These are phyloP conservation scores for Teratosphaeria gauchensis DNA, from an alignment of 2,329 filamentous ascomycete genomes.

Conservation along the genomic window DNA sequence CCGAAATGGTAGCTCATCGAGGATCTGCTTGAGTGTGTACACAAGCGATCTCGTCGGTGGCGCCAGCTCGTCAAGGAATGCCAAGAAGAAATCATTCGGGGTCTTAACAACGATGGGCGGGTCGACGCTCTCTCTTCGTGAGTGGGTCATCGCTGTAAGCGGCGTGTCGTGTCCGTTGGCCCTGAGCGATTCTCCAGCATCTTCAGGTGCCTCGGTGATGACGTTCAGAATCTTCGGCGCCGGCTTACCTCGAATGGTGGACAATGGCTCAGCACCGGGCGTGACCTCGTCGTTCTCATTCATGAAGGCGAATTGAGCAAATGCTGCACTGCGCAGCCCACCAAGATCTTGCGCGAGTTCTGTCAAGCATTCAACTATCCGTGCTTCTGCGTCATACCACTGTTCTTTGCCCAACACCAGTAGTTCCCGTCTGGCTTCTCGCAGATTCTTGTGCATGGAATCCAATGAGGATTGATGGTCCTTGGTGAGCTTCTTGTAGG, in stretches of 20 bases:
- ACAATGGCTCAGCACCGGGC: background rate
- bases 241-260: background rate
- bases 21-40: slow-evolving; percentile 77
- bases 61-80: slow-evolving; percentile 80
- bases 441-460: slow-evolving; percentile 64
- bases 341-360: slow-evolving; percentile 80
- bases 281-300: slow-evolving; percentile 42
- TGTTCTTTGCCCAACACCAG: slow-evolving; percentile 70
- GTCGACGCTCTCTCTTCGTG: slow-evolving; percentile 2
- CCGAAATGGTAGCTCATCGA: slow-evolving; percentile 75
- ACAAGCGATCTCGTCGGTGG: slow-evolving; percentile 96
- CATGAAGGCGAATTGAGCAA: slow-evolving; percentile 78
- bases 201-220: slow-evolving; percentile 7
- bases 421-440: slow-evolving; percentile 83
- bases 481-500: slow-evolving; percentile 48
- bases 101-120: slow-evolving; percentile 7
- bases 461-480: slow-evolving; percentile 59
- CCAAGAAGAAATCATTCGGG: slow-evolving; percentile 75
- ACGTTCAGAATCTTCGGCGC: slow-evolving; percentile 4
- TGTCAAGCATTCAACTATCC: slow-evolving; percentile 72
- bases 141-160: background rate
- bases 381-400: slow-evolving; percentile 66
- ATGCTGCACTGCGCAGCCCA: slow-evolving; percentile 78
- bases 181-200: background rate
- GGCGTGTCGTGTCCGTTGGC: background rate